Evolutionary conservation across 768 basidiomycete species (phyloP), one percentile per base, ranked within the genome.

Genomic region (Cantharellus cinnabarinus): DNA sequence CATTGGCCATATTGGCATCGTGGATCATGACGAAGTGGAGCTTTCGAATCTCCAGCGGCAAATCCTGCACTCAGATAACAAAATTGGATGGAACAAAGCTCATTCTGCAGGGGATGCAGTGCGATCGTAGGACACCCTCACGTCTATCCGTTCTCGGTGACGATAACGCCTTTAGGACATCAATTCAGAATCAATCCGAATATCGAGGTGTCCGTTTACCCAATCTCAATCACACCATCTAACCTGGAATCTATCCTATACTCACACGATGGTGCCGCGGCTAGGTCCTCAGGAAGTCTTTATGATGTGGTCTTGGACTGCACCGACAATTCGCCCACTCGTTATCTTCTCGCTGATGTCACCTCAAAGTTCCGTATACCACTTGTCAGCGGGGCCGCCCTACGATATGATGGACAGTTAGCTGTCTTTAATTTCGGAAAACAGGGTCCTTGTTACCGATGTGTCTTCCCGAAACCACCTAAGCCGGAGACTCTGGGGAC

Each of bases 351-450:
- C 57, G 91, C 89, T 35, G 93, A 98, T 68, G 79, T 80, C 0
- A 80, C 85, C 14, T 85, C 90, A 42, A 72, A 71, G 1, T 76
- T 91, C 2, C 70, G 72, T n/a, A 86, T 81, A 53, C 85, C 89
- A 10, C 81, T 98, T 42, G 83, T 98, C 42, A 89, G 86, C 60
- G 94, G 94, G 4, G 95, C 93, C 1, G 95, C 95, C 0, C 88
- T 88, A 66, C 79, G 79, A 64, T 83, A 77, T 64, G 86, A 89
- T 61, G 88, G 88, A 0, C 88, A 89, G 67, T 74, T 90, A 3
- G 83, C 79, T 65, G 73, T 78, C 10, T 90, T 87, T 68, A 87
- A 89, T 66, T 70, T 82, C 3, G 64, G 64, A 0, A 58, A 60
- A 48, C 70, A 77, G 38, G 83, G 89, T 1, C 93, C 91, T 0